Evolutionary conservation across 352 stramenopile species (phyloP), one percentile per base, ranked within the genome.

Genomic region (Globisporangium canariense): DNA sequence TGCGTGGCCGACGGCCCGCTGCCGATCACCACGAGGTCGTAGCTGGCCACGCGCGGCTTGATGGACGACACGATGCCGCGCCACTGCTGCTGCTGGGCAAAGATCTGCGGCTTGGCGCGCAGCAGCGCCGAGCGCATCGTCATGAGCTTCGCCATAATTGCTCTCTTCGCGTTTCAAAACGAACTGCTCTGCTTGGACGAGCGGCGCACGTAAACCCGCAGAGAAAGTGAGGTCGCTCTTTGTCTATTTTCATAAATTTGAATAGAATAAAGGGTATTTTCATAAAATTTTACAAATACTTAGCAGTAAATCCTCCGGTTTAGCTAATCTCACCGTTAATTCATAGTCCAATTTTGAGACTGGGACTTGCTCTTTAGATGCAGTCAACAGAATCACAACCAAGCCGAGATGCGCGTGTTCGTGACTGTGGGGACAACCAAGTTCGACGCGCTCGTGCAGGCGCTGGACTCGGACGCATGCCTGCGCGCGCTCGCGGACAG

Each of bases 371-470:
- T 11, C 14, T 14, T 41, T 41, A 9, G 4, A 13, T 41, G 36
- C 36, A 41, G 36, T 14, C 9, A 38, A 38, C 9, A 55, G 36
- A 34, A 32, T 69, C 13, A 64, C 57, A 41, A 64, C 67, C 22
- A 51, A 46, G 10, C 65, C 53, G 25, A 5, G 36, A 59, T 65
- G 60, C 49, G 28, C 49, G 88, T 93, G 57, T 98, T 98, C 63
- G 92, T 97, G 66, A 98, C 93, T 1, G 94, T 98, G 32, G 94
- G 94, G n/a, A 98, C 94, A 54, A 98, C 94, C 62, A 91, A 89
- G 61, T 98, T 98, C 69, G 91, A 98, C 54, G 85, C 77, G 61
- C 76, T 98, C 20, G 73, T 98, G n/a, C 55, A 69, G 53, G 79
- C 85, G 62, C 68, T 95, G 22, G 81, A 93, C 63, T 75, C 74